Base-by-base conservation (phyloP, 345 rosid genomes). In the Euphorbia pulcherrima region DNA sequence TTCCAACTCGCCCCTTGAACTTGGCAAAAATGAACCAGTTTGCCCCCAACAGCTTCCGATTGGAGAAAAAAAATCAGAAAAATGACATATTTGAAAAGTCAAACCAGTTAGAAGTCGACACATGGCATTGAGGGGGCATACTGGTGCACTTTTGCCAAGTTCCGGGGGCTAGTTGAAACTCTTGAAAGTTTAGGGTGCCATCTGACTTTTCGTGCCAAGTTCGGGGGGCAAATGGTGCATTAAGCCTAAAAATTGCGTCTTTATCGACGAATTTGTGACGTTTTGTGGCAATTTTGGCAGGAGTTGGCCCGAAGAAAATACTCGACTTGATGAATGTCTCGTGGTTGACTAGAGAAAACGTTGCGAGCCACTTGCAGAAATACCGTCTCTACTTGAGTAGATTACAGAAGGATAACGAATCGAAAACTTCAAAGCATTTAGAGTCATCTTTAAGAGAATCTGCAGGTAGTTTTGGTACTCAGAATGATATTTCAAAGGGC, bases 301-400 rank as follows among this genome's bases (percentile, higher is more conserved):
- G 86, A 83, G 97, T 90, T 72, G 97, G 97, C 69, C 98, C 97
- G 16, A 93, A 90, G 85, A 90, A 87, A 83, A 93, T 93, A 67
- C 87, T 90, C 16, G 97, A 93, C 72, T 80, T 90, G 88, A 93
- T 93, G 98, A 89, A 90, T 72, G 94, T 93, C 52, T 91, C 94
- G 16, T 87, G 98, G 97, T 65, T 93, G 80, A 89, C 95, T 7
- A 84, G 98, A 62, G 98, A 93, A 81, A 93, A 93, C 59, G 92
- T 93, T 41, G 98, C 98, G 26, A 93, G 96, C 80, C 98, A 90
- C 72, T 85, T 93, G 56, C 98, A 93, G 98, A 93, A 93, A 72
- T 93, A 93, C 75, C 94, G 98, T 16, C 94, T 93, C 69, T 90
- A 90, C 81, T 81, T 93, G 82, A 84, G 87, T 76, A 82, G 98